phyloP scores from a whole-genome alignment of 768 basidiomycete genomes.

The Tricholoma terreum region DNA sequence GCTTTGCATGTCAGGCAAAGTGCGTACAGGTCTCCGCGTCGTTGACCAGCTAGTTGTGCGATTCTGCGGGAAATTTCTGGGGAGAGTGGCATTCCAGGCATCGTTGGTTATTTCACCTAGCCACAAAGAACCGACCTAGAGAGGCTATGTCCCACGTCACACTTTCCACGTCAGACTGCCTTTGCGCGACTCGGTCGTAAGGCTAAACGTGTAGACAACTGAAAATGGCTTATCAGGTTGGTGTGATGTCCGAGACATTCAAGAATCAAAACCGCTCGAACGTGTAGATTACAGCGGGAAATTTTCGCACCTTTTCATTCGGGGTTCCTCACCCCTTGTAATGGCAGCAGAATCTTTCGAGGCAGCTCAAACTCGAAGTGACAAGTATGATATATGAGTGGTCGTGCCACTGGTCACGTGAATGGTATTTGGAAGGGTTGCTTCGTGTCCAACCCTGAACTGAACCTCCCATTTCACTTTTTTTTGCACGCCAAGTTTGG shows the following conservation, averaged over 20 bases:
- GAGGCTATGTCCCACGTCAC: too few species aligned
- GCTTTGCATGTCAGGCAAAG: constrained; percentile 46
- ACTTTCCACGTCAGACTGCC: too few species aligned
- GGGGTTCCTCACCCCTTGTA: too few species aligned
- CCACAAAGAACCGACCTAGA: background rate
- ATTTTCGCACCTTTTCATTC: background rate
- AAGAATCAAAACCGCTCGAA: background rate
- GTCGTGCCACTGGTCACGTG: too few species aligned
- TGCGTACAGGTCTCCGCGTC: constrained; percentile 34
- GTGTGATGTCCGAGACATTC: too few species aligned
- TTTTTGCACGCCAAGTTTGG: constrained; percentile 4
- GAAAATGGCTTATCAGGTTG: too few species aligned
- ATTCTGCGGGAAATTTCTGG: constrained; percentile 43
- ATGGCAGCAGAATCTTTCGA: too few species aligned
- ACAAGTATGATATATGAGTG: too few species aligned
- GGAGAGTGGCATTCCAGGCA: constrained; percentile 30
- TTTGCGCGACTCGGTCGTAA: too few species aligned
- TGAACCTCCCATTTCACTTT: constrained; percentile 2
- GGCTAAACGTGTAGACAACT: too few species aligned
- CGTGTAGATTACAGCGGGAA: background rate
- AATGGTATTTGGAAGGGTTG: background rate
- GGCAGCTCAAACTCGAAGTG: too few species aligned
- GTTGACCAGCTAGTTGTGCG: constrained; percentile 29
- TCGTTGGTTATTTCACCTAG: background rate
- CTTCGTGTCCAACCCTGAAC: background rate